Percentiles rank a stretch among this genome's conserved stretches.
phyloP scores from a whole-genome alignment of 2,329 filamentous ascomycete species.

The Plectosphaerella plurivora region DNA sequence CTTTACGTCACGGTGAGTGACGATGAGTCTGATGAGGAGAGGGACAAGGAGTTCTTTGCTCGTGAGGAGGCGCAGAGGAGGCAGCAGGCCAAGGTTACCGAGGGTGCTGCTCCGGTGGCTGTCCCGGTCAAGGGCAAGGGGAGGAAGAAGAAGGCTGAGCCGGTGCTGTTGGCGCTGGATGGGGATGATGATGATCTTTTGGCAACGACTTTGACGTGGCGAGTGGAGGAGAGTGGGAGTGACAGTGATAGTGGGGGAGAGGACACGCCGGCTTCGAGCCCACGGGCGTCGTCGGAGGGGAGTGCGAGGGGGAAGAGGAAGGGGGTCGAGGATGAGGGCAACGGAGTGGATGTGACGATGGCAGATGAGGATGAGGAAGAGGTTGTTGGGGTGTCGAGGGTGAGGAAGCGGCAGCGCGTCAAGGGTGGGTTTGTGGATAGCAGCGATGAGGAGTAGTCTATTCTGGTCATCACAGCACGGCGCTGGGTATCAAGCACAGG shows the following conservation, averaged over 20 bases:
- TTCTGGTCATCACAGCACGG: not conserved
- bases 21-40: conserved; percentile 80
- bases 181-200: conserved; percentile 15
- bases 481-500: no score
- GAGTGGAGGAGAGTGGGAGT: conserved; percentile 17
- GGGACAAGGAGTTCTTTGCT: conserved; percentile 69
- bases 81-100: conserved; percentile 33
- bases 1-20: conserved; percentile 79
- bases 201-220: conserved; percentile 11
- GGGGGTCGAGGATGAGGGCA: not conserved
- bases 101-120: conserved; percentile 15
- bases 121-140: not conserved
- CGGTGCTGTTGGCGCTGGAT: conserved; percentile 16
- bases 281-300: conserved; percentile 6
- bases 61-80: conserved; percentile 54
- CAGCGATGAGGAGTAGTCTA: conserved; percentile 46
- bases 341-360: not conserved
- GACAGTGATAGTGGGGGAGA: not conserved
- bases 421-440: conserved; percentile 55
- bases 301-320: conserved; percentile 6
- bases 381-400: conserved; percentile 31
- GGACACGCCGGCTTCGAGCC: conserved; percentile 7
- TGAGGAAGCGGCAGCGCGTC: conserved; percentile 36
- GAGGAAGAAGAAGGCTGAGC: conserved; percentile 21
- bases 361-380: conserved; percentile 29